These are phyloP conservation scores for Inga oerstediana DNA, from an alignment of 306 rosid species.

Conservation along the genomic window DNA sequence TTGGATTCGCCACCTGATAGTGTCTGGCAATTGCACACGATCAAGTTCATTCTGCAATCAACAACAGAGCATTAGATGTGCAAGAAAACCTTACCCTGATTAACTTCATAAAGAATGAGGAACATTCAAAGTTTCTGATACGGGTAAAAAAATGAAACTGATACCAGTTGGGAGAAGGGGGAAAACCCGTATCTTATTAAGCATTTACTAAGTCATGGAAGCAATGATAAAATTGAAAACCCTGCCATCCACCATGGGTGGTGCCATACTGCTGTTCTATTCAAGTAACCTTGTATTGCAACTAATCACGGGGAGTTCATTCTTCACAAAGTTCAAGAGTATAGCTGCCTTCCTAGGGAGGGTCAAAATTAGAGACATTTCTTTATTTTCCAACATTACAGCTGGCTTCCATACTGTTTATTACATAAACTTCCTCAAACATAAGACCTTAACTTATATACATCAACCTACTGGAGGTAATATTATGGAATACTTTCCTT, in stretches of 20 bases:
- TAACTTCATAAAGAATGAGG: not conserved
- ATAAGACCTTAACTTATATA: not conserved
- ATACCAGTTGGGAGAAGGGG: not conserved
- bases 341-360: not conserved
- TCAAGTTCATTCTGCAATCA: slow-evolving; percentile 71
- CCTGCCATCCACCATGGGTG: not conserved
- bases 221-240: not conserved
- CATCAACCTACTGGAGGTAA: not conserved
- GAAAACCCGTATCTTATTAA: not conserved
- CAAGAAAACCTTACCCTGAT: slow-evolving; percentile 7
- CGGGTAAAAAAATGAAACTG: not conserved
- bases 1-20: slow-evolving; percentile 83
- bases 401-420: not conserved
- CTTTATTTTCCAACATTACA: not conserved
- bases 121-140: not conserved
- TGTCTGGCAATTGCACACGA: slow-evolving; percentile 79
- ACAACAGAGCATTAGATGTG: slow-evolving; percentile 26
- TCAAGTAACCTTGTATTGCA: not conserved
- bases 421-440: not conserved
- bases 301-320: not conserved
- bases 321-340: not conserved
- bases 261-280: not conserved
- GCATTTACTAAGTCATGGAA: slow-evolving; percentile 3
- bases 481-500: not conserved
- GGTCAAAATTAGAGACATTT: not conserved